Conservation (phyloP, 2,329 filamentous ascomycete species). For the Sodiomyces alkalinus region DNA sequence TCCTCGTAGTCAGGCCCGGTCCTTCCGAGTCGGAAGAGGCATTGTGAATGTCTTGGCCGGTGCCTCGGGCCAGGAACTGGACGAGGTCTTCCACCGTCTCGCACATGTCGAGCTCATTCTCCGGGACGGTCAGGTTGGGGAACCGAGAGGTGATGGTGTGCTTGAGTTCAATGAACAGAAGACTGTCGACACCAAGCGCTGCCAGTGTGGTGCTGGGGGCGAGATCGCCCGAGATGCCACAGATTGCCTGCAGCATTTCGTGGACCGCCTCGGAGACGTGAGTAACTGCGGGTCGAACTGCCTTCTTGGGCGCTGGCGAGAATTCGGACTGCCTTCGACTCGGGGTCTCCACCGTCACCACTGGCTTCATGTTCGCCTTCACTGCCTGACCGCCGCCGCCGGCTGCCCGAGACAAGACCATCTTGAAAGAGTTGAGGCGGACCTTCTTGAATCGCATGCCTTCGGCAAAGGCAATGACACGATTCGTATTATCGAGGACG, state of each 20-base stretch:
- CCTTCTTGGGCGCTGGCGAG: background rate
- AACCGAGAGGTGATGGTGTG: conserved; percentile 1
- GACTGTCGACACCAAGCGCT: conserved; percentile 12
- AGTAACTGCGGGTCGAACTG: too few species aligned
- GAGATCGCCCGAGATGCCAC: conserved; percentile 33
- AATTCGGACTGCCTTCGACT: background rate
- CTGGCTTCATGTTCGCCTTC: background rate
- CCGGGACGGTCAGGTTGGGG: background rate
- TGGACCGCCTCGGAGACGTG: background rate
- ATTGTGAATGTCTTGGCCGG: too few species aligned
- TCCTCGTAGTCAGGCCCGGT: background rate
- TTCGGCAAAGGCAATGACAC: conserved; percentile 10
- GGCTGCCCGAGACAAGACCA: background rate
- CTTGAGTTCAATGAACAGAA: conserved; percentile 13
- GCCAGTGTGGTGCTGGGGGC: conserved; percentile 7
- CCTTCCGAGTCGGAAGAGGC: too few species aligned
- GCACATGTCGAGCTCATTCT: background rate
- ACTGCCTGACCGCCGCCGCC: too few species aligned
- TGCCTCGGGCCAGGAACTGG: background rate
- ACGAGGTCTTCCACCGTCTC: background rate
- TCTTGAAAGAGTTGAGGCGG: conserved; percentile 8
- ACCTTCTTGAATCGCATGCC: conserved; percentile 16
- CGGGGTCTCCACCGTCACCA: too few species aligned
- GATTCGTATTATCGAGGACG: conserved; percentile 8
- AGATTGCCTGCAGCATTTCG: conserved; percentile 32